These are phyloP conservation scores for Hemerocallis citrina DNA, from an alignment of 106 monocot species.

Conservation along the genomic window DNA sequence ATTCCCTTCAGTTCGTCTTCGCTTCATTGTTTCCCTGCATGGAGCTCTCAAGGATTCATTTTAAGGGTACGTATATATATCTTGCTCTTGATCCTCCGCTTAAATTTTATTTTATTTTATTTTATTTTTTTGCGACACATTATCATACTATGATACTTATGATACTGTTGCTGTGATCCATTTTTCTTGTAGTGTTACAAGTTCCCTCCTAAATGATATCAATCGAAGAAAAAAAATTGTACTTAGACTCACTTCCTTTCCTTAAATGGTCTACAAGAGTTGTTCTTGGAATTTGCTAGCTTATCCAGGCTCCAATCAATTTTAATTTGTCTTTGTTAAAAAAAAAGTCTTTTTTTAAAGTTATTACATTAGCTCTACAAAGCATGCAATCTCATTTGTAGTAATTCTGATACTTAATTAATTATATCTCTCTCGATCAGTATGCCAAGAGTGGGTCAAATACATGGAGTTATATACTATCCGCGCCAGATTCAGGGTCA, in stretches of 20 bases:
- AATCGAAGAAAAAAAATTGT: no score
- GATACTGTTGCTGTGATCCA: no score
- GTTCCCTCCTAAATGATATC: no score
- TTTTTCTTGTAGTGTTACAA: neutral
- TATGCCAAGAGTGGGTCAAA: slow-evolving; percentile 8
- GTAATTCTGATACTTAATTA: no score
- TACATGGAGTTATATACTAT: slow-evolving; percentile 48
- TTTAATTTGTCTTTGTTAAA: no score
- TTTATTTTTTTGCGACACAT: neutral
- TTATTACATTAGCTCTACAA: no score
- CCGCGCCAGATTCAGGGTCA: slow-evolving; percentile 31
- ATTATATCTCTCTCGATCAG: slow-evolving; percentile 5
- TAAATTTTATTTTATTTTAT: neutral
- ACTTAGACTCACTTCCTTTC: no score
- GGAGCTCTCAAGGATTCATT: slow-evolving; percentile 42
- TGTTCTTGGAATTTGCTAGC: no score
- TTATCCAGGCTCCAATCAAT: no score
- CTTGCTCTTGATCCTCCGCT: neutral
- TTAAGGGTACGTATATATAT: slow-evolving; percentile 38
- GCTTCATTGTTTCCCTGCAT: slow-evolving; percentile 31
- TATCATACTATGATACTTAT: neutral
- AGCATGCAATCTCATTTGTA: no score
- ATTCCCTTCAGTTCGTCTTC: slow-evolving; percentile 41
- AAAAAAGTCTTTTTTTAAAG: no score
- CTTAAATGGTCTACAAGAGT: no score